A percentile compares a stretch with the other conserved stretches of the same genome.
Evolutionary conservation across 1,139 yeast genomes (phyloP).

Genomic region (Geotrichum phurueaensis): DNA sequence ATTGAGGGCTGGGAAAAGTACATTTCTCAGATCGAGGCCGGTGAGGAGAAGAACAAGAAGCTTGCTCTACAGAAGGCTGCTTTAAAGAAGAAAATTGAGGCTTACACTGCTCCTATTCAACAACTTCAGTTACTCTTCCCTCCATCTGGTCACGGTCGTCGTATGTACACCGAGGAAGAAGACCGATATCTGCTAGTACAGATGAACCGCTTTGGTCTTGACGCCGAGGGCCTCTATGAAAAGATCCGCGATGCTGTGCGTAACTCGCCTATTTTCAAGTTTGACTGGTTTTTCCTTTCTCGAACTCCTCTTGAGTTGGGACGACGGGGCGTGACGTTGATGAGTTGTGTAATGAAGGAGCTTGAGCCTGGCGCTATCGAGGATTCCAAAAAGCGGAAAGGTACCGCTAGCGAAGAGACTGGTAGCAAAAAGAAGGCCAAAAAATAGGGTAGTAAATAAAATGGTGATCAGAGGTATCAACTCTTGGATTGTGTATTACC

Average conservation of each 20-base stretch:
- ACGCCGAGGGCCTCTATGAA: constrained; percentile 65
- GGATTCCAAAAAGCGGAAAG: constrained; percentile 2
- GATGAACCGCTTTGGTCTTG: constrained; percentile 71
- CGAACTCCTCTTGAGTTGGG: constrained; percentile 80
- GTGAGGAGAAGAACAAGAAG: constrained; percentile 72
- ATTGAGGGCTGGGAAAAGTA: constrained; percentile 86
- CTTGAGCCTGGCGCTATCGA: constrained; percentile 43
- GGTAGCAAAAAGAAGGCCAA: not conserved
- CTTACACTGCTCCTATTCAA: constrained; percentile 63
- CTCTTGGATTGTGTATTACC: too few species aligned
- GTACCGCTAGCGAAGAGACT: not conserved
- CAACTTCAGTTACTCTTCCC: constrained; percentile 75
- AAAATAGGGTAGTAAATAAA: not conserved
- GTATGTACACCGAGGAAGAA: constrained; percentile 77
- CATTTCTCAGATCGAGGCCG: constrained; percentile 76
- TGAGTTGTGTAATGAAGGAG: constrained; percentile 75
- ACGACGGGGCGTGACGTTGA: constrained; percentile 72
- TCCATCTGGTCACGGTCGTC: constrained; percentile 75
- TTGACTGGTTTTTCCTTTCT: constrained; percentile 85
- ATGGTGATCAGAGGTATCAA: too few species aligned
- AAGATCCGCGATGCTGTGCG: constrained; percentile 70
- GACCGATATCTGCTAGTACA: constrained; percentile 74
- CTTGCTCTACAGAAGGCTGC: constrained; percentile 60
- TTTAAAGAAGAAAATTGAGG: constrained; percentile 57
- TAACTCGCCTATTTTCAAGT: constrained; percentile 67